Evolutionary conservation across 192 early-diverging fungal genomes (phyloP).

Genomic region (Jimgerdemannia flammicorona): DNA sequence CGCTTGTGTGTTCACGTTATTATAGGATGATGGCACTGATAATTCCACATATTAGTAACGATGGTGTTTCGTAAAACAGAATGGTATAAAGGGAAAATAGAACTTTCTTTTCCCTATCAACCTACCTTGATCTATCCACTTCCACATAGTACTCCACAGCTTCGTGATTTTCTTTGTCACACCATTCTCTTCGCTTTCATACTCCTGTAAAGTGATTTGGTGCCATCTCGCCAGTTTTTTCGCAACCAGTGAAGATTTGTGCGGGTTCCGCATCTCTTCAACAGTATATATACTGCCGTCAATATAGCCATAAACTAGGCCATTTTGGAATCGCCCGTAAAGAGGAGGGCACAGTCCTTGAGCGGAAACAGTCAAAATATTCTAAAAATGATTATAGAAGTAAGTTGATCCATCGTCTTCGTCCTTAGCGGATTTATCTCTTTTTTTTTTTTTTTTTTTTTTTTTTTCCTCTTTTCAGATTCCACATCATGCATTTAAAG

Average conservation of each 20-base stretch:
- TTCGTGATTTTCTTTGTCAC: constrained; percentile 18
- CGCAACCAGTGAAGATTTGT: constrained; percentile 76
- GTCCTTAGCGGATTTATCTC: too few species aligned
- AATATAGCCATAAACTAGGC: constrained; percentile 88
- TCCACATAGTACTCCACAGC: constrained; percentile 67
- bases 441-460: too few species aligned
- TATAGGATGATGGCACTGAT: constrained; percentile 56
- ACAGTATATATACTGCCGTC: constrained; percentile 67
- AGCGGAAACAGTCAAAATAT: constrained; percentile 70
- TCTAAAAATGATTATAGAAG: constrained; percentile 42
- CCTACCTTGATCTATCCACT: constrained; percentile 66
- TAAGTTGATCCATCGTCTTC: not conserved
- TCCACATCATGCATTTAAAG: too few species aligned
- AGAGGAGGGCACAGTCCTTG: constrained; percentile 72
- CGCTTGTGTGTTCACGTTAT: constrained; percentile 48
- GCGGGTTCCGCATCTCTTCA: constrained; percentile 69
- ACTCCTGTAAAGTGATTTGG: constrained; percentile 29
- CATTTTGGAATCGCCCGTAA: constrained; percentile 87
- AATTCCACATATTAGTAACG: too few species aligned
- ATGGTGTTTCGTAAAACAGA: too few species aligned
- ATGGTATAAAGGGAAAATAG: too few species aligned
- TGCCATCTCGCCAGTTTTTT: constrained; percentile 81
- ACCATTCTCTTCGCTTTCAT: not conserved
- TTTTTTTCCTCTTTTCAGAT: too few species aligned
- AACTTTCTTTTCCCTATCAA: not conserved